phyloP scores from a whole-genome alignment of 371 early-diverging fungal species.

The Nosema muscidifuracis region DNA sequence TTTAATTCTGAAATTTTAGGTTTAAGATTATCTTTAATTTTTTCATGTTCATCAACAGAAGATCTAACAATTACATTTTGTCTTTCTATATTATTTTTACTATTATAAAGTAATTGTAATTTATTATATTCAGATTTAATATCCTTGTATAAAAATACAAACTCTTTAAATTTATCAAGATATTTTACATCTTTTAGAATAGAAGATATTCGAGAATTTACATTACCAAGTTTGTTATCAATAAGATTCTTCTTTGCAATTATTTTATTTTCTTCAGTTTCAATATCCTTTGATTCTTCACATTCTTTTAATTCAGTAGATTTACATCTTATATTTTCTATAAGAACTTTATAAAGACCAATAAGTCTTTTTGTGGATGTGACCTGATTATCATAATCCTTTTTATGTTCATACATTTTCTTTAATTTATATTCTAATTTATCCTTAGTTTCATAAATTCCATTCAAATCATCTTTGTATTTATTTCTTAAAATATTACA shows the following conservation, averaged over 20 bases:
- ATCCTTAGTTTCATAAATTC: slow-evolving; percentile 13
- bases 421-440: background rate
- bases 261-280: background rate
- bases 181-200: slow-evolving; percentile 12
- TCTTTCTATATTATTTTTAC: background rate
- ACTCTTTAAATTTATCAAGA: slow-evolving; percentile 3
- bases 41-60: slow-evolving; percentile 3
- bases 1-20: slow-evolving; percentile 15
- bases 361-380: slow-evolving; percentile 28
- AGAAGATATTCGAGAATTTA: background rate
- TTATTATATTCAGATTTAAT: slow-evolving; percentile 9
- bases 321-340: background rate
- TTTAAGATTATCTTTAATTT: slow-evolving; percentile 18
- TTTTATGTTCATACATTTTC: slow-evolving; percentile 10
- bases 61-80: background rate
- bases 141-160: background rate
- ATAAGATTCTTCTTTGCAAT: background rate
- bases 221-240: slow-evolving; percentile 6
- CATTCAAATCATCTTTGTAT: slow-evolving; percentile 28
- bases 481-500: slow-evolving; percentile 40
- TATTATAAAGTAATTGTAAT: background rate
- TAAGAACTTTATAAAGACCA: slow-evolving; percentile 7
- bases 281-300: background rate
- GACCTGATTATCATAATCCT: slow-evolving; percentile 20
- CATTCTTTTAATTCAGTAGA: background rate